A percentile compares a stretch with the other conserved stretches of the same genome.
Conservation (phyloP, 2,329 filamentous ascomycete species). For the Stagonosporopsis cucurbitacearum region DNA sequence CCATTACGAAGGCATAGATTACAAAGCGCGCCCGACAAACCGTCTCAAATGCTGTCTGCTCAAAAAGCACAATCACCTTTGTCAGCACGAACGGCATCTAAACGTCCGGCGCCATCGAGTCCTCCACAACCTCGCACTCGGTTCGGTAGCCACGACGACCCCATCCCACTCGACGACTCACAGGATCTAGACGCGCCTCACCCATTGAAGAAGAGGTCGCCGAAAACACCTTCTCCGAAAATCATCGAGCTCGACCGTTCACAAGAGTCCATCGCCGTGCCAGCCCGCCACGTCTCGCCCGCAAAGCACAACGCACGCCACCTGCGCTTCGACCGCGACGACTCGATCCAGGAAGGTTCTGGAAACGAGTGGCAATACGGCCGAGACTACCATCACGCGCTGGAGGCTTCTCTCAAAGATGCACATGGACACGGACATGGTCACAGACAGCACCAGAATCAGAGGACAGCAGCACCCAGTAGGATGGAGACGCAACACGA, state of each 20-base stretch:
- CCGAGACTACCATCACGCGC: not conserved
- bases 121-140: not conserved
- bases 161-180: slow-evolving; percentile 12
- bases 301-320: not conserved
- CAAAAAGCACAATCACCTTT: not conserved
- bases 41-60: not conserved
- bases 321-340: not conserved
- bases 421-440: no score
- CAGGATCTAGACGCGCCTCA: slow-evolving; percentile 4
- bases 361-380: not conserved
- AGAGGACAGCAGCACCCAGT: not conserved
- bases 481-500: no score
- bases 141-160: slow-evolving; percentile 8
- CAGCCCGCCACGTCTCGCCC: not conserved
- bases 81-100: not conserved
- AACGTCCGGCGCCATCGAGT: not conserved
- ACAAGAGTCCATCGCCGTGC: not conserved
- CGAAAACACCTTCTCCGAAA: not conserved
- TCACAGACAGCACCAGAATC: no score
- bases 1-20: not conserved
- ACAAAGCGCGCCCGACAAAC: not conserved
- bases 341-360: not conserved
- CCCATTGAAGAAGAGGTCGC: not conserved
- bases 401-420: not conserved
- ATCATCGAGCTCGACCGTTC: slow-evolving; percentile 4